A percentile compares a stretch with the other conserved stretches of the same genome.
phyloP scores from a whole-genome alignment of 169 alveolate genomes.

The Cryptosporidium ryanae region DNA sequence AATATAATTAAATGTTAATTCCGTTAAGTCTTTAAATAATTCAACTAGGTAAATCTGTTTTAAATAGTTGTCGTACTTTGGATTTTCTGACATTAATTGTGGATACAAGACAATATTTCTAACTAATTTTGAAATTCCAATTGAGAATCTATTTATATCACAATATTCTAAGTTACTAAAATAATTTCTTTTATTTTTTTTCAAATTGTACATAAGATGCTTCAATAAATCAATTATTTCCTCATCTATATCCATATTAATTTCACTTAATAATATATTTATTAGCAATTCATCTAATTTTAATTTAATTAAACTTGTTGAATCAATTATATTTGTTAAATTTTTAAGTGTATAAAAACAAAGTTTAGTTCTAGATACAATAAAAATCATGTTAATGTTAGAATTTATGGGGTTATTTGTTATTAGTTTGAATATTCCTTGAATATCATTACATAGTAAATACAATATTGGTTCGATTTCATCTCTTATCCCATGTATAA shows the following conservation, averaged over 20 bases:
- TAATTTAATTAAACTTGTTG: conserved; percentile 13
- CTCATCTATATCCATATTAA: conserved; percentile 2
- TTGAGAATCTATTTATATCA: conserved; percentile 25
- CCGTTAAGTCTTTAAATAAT: conserved; percentile 25
- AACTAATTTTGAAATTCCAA: conserved; percentile 30
- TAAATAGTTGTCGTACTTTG: conserved; percentile 19
- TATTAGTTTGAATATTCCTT: not conserved
- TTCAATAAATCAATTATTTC: conserved; percentile 34
- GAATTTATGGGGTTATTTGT: not conserved
- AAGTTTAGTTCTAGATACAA: not conserved
- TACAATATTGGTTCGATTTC: conserved; percentile 24
- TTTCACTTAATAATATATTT: not conserved
- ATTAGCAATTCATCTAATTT: conserved; percentile 39
- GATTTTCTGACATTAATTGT: not conserved
- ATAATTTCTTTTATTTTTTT: conserved; percentile 12
- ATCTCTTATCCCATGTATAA: conserved; percentile 26
- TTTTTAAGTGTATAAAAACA: conserved; percentile 19
- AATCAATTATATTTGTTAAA: conserved; percentile 28
- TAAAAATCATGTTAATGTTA: not conserved
- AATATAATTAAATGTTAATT: not conserved
- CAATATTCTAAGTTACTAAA: conserved; percentile 5
- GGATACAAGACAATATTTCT: conserved; percentile 1
- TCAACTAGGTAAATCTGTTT: conserved; percentile 6
- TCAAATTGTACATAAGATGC: conserved; percentile 20
- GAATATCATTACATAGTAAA: conserved; percentile 13